A percentile compares a stretch with the other conserved stretches of the same genome.
phyloP scores from a whole-genome alignment of 2,329 filamentous ascomycete species.

The Colletotrichum kahawae region DNA sequence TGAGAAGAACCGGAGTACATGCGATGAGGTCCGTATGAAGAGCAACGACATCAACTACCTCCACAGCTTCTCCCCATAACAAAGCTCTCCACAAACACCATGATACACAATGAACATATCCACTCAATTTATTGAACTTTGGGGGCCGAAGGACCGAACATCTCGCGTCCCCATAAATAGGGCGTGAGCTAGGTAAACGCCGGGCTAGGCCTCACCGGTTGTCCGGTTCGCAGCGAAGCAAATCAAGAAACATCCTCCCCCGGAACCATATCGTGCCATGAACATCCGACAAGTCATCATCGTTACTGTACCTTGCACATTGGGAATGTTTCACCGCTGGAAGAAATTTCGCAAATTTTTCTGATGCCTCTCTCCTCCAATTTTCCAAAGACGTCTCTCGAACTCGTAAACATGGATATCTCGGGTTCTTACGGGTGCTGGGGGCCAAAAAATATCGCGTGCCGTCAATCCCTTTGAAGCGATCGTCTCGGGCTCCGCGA shows the following conservation, averaged over 20 bases:
- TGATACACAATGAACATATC: no score
- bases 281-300: background rate
- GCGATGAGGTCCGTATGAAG: no score
- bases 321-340: background rate
- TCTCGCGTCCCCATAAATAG: no score
- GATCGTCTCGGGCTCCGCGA: background rate
- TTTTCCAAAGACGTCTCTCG: background rate
- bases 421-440: accelerated
- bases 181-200: no score
- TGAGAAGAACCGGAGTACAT: no score
- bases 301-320: background rate
- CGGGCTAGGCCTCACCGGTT: background rate
- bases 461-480: background rate
- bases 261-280: background rate
- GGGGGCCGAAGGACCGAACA: no score
- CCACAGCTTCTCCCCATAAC: no score
- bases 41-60: no score
- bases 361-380: background rate
- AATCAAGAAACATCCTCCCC: background rate
- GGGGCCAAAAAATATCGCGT: background rate
- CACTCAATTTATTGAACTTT: background rate
- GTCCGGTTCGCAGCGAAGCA: background rate
- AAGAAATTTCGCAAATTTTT: background rate
- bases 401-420: background rate
- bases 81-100: no score